Evolutionary conservation across 345 rosid genomes (phyloP), one percentile per base, ranked within the genome.

Genomic region (Limnanthes douglasii): DNA sequence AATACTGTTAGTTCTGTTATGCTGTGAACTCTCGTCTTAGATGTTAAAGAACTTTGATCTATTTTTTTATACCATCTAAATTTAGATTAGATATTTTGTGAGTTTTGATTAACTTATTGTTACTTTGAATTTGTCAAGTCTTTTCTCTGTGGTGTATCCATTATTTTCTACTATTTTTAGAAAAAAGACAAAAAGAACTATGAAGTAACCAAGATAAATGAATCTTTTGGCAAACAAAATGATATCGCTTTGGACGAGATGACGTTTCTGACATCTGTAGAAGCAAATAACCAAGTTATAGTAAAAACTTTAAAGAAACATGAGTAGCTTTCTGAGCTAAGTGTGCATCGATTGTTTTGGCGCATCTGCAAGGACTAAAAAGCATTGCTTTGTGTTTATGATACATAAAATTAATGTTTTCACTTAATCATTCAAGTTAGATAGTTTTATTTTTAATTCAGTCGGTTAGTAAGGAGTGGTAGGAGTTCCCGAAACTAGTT

Each of bases 381-480:
- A 28, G 40, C 47, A 31, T 43, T 29, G 14, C 21, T 32, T n/a
- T 38, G 31, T 30, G 5, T 23, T 15, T 13, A 43, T 31, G 11
- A 36, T 37, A 35, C 8, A 18, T 15, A 12, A 19, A 37, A 16
- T 16, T 34, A 27, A 35, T 31, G 23, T 32, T n/a, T n/a, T n/a
- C n/a, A n/a, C n/a, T n/a, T n/a, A n/a, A n/a, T n/a, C n/a, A n/a
- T n/a, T n/a, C n/a, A n/a, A n/a, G 32, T 42, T 56, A 37, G 38
- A 40, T 34, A 25, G 21, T 53, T 44, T 58, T 36, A 35, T 43
- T 17, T 37, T 15, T 45, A 18, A 51, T 62, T 34, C 74, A 84
- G 96, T 75, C 94, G 5, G 96, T 90, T 23, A 90, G 96, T 66
- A 59, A 69, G 68, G 98, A 90, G 64, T 83, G 97, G 37, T 94